Evolutionary conservation across 805 yeast species (phyloP), one percentile per base, ranked within the genome.

Genomic region (Suhomyces xylopsoci): DNA sequence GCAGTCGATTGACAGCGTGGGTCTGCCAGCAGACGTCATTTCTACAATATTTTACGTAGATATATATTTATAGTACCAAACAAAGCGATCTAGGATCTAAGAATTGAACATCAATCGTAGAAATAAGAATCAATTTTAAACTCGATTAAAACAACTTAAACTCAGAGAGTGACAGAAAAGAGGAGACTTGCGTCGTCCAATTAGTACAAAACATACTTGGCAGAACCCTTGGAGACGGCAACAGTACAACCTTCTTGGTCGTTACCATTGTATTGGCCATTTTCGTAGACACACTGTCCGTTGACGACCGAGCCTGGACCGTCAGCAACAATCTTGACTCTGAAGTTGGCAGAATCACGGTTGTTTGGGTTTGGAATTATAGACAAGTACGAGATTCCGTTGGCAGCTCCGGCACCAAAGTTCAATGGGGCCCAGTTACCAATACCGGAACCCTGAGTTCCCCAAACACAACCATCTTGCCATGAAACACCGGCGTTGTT

Each of bases 371-470:
- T 93, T 74, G 97, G 97, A 74, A 91, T 90, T 73, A 93, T 78
- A 7, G 97, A 90, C 63, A 93, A 74, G 81, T 90, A 92, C 51
- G 96, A 79, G 63, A 83, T 77, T 54, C 80, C 80, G 61, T 68
- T 71, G 55, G 88, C 77, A 74, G 81, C 79, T 67, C 98, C 97
- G 49, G 97, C 90, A 71, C 99, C 99, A 64, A 94, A 79, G 75
- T 87, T 89, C 61, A 93, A 79, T 63, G 98, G 98, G 59, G 98
- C 96, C 97, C 97, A 93, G 88, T 93, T 93, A 77, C 99, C 99
- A 59, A 88, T 73, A 64, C 85, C 87, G 38, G 92, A 80, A 58
- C 90, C 90, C 6, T 79, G 63, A 50, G 82, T 69, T 70, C 97
- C 96, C 99, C 99, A 93, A 62, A 88, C 72, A 80, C 99, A 93